Evolutionary conservation across 495 filamentous ascomycete genomes (phyloP).

Genomic region (Parathielavia appendiculata): DNA sequence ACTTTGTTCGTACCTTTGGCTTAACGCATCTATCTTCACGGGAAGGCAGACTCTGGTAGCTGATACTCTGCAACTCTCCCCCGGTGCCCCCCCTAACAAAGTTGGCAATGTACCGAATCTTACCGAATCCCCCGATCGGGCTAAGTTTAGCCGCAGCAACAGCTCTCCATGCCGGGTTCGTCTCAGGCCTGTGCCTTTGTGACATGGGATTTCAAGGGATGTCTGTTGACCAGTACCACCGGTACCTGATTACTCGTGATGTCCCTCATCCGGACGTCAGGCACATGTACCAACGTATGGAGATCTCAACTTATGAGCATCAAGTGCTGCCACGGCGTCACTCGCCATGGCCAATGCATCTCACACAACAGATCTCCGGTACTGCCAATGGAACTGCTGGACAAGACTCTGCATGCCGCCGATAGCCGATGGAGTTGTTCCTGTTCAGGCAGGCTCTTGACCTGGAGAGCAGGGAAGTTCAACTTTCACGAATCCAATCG

Average conservation of each 20-base stretch:
- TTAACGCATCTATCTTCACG: too few species aligned
- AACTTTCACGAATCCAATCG: background rate
- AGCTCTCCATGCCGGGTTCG: background rate
- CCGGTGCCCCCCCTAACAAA: too few species aligned
- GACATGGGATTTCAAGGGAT: background rate
- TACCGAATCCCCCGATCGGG: too few species aligned
- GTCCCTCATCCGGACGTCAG: background rate
- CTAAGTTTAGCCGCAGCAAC: conserved; percentile 8
- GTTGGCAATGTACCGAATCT: too few species aligned
- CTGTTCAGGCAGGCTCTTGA: background rate
- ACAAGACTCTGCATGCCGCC: background rate
- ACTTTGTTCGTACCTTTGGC: too few species aligned
- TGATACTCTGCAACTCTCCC: too few species aligned
- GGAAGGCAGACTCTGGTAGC: too few species aligned
- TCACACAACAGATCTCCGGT: background rate
- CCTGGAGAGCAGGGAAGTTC: background rate
- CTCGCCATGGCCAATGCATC: background rate
- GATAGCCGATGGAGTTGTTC: background rate
- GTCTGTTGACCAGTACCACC: background rate
- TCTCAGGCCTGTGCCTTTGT: background rate
- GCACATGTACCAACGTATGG: background rate
- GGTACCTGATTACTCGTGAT: background rate
- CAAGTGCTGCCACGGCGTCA: background rate
- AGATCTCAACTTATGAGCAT: too few species aligned
- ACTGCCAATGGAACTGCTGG: background rate